phyloP scores from a whole-genome alignment of 2,329 filamentous ascomycete species.

The Diaporthe sp. region DNA sequence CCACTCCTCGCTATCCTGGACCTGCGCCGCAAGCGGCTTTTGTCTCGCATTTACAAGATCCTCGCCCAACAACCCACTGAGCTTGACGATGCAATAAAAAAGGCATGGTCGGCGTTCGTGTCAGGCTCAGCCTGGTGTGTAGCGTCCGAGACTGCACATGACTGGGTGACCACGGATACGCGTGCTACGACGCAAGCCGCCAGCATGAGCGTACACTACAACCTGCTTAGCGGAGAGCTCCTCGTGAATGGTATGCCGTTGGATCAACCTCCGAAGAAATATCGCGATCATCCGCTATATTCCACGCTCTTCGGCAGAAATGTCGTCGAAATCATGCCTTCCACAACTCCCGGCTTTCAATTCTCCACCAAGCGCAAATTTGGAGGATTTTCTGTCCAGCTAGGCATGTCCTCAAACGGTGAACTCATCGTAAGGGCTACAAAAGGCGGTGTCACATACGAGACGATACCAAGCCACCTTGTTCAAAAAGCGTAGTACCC shows the following conservation, averaged over 20 bases:
- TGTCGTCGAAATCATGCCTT: conserved; percentile 60
- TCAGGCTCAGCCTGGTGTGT: conserved; percentile 29
- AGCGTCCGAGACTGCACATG: background rate
- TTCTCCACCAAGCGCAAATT: conserved; percentile 55
- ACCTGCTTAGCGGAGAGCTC: conserved; percentile 65
- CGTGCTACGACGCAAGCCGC: conserved; percentile 37
- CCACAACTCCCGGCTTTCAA: conserved; percentile 53
- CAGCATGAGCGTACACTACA: conserved; percentile 57
- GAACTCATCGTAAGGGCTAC: conserved; percentile 53
- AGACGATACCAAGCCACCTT: conserved; percentile 55
- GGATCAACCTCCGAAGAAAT: conserved; percentile 60
- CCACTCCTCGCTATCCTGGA: conserved; percentile 42
- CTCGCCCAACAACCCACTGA: conserved; percentile 31
- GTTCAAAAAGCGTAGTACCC: conserved; percentile 54
- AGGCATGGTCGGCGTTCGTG: conserved; percentile 48
- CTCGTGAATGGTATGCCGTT: conserved; percentile 66
- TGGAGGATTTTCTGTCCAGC: conserved; percentile 52
- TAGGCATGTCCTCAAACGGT: conserved; percentile 46
- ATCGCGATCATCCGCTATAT: conserved; percentile 58
- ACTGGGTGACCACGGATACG: conserved; percentile 43
- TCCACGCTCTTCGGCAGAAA: conserved; percentile 58
- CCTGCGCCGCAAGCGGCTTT: conserved; percentile 48
- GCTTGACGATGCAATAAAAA: conserved; percentile 47
- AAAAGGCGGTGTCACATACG: conserved; percentile 36
- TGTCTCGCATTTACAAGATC: conserved; percentile 42